Conservation (phyloP, 192 early-diverging fungal genomes). For the Phlyctochytrium arcticum region DNA sequence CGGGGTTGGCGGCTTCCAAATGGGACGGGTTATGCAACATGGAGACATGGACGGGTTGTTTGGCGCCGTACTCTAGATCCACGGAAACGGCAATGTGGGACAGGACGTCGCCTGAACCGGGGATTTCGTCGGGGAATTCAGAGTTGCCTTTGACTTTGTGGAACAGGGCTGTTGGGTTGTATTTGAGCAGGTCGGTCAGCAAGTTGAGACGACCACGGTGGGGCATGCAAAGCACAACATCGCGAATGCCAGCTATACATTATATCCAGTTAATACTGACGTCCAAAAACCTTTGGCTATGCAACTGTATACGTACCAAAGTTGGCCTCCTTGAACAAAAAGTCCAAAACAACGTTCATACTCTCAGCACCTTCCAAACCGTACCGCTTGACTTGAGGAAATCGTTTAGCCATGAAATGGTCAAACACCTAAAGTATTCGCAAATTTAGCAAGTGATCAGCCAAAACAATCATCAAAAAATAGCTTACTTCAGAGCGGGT, state of each 20-base stretch:
- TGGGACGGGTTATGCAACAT: slow-evolving; percentile 97
- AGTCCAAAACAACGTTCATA: slow-evolving; percentile 86
- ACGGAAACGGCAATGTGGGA: slow-evolving; percentile 84
- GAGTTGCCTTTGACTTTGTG: slow-evolving; percentile 92
- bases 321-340: slow-evolving; percentile 68
- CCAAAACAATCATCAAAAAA: slow-evolving; percentile 5
- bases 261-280: no score
- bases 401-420: slow-evolving; percentile 97
- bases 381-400: slow-evolving; percentile 94
- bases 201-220: slow-evolving; percentile 95
- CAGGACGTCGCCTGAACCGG: slow-evolving; percentile 82
- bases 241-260: slow-evolving; percentile 62
- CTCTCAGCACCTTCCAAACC: slow-evolving; percentile 95
- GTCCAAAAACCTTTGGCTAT: no score
- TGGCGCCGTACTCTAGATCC: slow-evolving; percentile 62
- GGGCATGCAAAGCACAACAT: slow-evolving; percentile 91
- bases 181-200: slow-evolving; percentile 82
- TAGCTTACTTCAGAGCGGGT: slow-evolving; percentile 63
- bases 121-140: slow-evolving; percentile 75
- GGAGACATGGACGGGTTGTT: slow-evolving; percentile 68
- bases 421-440: slow-evolving; percentile 71
- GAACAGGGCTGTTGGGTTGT: slow-evolving; percentile 77
- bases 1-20: slow-evolving; percentile 93
- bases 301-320: background rate
- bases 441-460: background rate